A percentile compares a stretch with the other conserved stretches of the same genome.
These are phyloP conservation scores for Coemansia sp. DNA, from an alignment of 371 early-diverging fungal genomes.

Conservation along the genomic window DNA sequence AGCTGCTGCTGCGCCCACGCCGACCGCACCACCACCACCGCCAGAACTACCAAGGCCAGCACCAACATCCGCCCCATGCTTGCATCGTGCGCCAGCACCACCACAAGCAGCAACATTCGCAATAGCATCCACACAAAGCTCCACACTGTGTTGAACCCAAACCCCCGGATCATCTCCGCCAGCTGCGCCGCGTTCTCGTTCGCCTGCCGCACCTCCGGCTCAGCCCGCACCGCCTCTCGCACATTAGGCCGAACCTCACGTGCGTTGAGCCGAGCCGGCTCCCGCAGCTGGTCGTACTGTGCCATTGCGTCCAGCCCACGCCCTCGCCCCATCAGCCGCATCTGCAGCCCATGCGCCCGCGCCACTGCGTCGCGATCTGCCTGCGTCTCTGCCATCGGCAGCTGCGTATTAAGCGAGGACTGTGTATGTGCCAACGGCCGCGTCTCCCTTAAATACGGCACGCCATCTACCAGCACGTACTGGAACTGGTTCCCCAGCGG, in stretches of 20 bases:
- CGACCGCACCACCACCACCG: constrained; percentile 22
- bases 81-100: constrained; percentile 44
- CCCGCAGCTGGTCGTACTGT: not conserved
- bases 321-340: not conserved
- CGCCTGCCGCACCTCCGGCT: not conserved
- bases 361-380: not conserved
- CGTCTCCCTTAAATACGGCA: constrained; percentile 31
- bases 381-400: not conserved
- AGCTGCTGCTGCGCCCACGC: constrained; percentile 13
- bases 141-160: constrained; percentile 33
- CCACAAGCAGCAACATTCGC: constrained; percentile 37
- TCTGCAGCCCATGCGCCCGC: not conserved
- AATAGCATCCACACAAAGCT: constrained; percentile 34
- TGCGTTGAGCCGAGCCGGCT: not conserved
- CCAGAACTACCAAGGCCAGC: constrained; percentile 14
- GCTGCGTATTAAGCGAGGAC: not conserved
- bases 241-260: not conserved
- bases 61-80: constrained; percentile 33
- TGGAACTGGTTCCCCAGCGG: constrained; percentile 45
- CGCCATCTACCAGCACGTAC: constrained; percentile 46
- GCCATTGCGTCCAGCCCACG: not conserved
- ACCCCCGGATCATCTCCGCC: constrained; percentile 21
- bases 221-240: not conserved
- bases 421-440: not conserved
- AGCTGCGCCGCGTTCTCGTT: constrained; percentile 10